These are phyloP conservation scores for Rosa lucieae DNA, from an alignment of 306 rosid species.

Conservation along the genomic window DNA sequence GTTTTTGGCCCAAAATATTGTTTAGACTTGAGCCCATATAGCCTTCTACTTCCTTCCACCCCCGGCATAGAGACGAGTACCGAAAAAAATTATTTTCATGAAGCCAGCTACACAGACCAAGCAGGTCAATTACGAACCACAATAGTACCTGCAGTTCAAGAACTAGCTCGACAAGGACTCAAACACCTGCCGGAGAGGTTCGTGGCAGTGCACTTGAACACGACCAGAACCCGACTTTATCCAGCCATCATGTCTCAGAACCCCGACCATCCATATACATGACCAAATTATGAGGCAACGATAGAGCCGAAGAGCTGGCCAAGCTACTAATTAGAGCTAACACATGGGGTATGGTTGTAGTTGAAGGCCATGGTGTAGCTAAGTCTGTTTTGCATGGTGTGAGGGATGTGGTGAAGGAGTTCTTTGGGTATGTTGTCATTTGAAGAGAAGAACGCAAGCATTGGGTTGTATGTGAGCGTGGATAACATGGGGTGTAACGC, in stretches of 20 bases:
- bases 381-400: not conserved
- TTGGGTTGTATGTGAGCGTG: slow-evolving; percentile 10
- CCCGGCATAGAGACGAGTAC: not conserved
- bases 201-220: too few species aligned
- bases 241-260: not conserved
- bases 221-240: not conserved
- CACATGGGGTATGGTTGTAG: not conserved
- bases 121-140: slow-evolving; percentile 11
- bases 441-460: slow-evolving; percentile 17
- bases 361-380: slow-evolving; percentile 5
- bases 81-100: not conserved
- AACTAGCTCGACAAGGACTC: not conserved
- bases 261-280: not conserved
- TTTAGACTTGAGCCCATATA: too few species aligned
- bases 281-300: not conserved
- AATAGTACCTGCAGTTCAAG: slow-evolving; percentile 7
- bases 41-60: too few species aligned
- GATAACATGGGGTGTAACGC: slow-evolving; percentile 13
- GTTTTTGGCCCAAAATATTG: too few species aligned
- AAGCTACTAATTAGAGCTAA: not conserved
- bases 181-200: slow-evolving; percentile 6
- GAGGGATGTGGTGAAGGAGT: slow-evolving; percentile 8
- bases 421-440: slow-evolving; percentile 13
- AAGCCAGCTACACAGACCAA: slow-evolving; percentile 14
- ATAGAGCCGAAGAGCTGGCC: not conserved